Conservation (phyloP, 2,329 filamentous ascomycete species). For the Herpomyces periplanetae region DNA sequence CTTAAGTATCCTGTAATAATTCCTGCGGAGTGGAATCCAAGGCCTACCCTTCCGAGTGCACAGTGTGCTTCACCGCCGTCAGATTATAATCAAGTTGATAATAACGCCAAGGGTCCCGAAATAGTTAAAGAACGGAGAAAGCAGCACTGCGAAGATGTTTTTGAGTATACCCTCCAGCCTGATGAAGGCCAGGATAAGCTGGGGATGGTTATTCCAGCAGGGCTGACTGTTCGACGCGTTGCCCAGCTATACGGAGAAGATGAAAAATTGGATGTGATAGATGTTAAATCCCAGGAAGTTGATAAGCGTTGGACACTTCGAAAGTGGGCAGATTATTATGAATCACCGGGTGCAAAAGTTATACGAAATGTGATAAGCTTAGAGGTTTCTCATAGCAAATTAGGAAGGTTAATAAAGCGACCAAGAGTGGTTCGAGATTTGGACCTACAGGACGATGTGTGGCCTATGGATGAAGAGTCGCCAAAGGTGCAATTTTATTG, state of each 20-base stretch:
- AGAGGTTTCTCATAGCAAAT: conserved; percentile 20
- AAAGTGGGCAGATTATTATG: conserved; percentile 25
- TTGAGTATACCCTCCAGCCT: conserved; percentile 11
- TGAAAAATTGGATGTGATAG: conserved; percentile 22
- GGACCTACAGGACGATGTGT: conserved; percentile 15
- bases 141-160: conserved; percentile 7
- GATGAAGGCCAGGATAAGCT: conserved; percentile 22
- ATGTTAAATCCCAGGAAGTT: conserved; percentile 25
- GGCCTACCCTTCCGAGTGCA: conserved; percentile 9
- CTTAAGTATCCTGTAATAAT: conserved; percentile 26
- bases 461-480: conserved; percentile 13
- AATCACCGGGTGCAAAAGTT: conserved; percentile 18
- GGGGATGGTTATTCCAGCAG: conserved; percentile 24
- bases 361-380: conserved; percentile 28
- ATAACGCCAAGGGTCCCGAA: conserved; percentile 2
- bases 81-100: conserved; percentile 5
- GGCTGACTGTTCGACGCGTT: conserved; percentile 20
- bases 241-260: conserved; percentile 21
- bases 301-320: conserved; percentile 22
- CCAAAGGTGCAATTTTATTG: conserved; percentile 26
- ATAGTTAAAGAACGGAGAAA: conserved; percentile 5
- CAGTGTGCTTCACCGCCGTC: no score
- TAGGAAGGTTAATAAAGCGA: conserved; percentile 19
- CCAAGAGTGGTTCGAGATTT: conserved; percentile 24
- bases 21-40: conserved; percentile 18